Conservation (phyloP, 139 green algal genomes). For the Asterochloris sp. region DNA sequence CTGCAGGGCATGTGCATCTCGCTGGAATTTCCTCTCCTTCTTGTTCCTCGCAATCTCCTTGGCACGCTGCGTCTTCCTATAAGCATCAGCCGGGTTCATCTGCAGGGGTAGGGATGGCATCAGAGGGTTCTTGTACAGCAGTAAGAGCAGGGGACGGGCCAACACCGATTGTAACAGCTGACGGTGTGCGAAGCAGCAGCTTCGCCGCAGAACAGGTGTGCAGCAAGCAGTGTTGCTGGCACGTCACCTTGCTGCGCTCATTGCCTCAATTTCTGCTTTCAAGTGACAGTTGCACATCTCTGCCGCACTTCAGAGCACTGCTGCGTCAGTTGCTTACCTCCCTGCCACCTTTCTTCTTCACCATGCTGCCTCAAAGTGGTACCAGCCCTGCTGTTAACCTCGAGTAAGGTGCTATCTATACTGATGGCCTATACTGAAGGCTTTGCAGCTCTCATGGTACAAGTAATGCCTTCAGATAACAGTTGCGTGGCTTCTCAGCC, state of each 20-base stretch:
- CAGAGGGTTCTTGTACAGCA: slow-evolving; percentile 6
- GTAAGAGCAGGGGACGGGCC: not conserved
- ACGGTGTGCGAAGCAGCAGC: not conserved
- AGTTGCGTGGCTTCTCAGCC: too few relatives aligned
- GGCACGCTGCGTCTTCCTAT: slow-evolving; percentile 66
- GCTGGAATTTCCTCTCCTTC: slow-evolving; percentile 76
- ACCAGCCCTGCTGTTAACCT: not conserved
- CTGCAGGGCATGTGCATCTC: slow-evolving; percentile 59
- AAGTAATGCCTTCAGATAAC: not conserved
- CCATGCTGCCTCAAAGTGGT: slow-evolving; percentile 23
- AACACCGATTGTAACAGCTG: not conserved
- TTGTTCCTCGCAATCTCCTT: slow-evolving; percentile 85
- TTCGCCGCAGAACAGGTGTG: too few relatives aligned
- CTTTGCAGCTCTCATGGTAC: not conserved
- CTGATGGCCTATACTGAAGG: not conserved
- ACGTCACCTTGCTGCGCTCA: too few relatives aligned
- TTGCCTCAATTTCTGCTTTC: too few relatives aligned
- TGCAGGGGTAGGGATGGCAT: too few relatives aligned
- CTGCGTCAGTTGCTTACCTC: not conserved
- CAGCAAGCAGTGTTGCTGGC: too few relatives aligned
- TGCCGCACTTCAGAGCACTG: too few relatives aligned
- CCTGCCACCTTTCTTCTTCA: slow-evolving; percentile 47
- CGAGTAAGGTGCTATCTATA: not conserved
- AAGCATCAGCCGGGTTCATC: slow-evolving; percentile 54
- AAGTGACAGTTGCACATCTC: too few relatives aligned